Base-by-base conservation (phyloP, 2,329 filamentous ascomycete genomes). In the Phoma sp. region DNA sequence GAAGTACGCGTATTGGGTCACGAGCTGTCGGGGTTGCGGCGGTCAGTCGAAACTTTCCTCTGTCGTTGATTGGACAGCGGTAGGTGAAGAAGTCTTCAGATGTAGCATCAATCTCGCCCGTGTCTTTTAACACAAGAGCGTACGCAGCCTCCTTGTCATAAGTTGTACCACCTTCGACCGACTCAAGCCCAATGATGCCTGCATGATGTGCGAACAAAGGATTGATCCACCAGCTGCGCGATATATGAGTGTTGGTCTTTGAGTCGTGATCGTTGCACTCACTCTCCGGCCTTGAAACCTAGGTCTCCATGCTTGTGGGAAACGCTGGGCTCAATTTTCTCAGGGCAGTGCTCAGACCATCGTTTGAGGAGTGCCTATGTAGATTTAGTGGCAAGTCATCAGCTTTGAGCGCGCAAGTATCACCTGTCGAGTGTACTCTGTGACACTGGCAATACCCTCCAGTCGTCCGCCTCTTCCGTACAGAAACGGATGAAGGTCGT, bases 161-260 rank as follows among this genome's bases (percentile, higher is more conserved):
- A 7, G 76, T 76, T 25, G 80, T 77, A 3, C 79, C 75, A 13
- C 78, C 78, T 15, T 77, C 68, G 1, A 73, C 65, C n/a, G 73
- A 70, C 17, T 70, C 69, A 27, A 73, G 67, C 51, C 81, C 78
- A 53, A 82, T 80, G 41, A 82, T 81, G 37, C 80, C 80, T 41
- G 74, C 79, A 29, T 76, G 74, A 38, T 77, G 76, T 6, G 80
- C 80, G 55, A 81, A 81, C 13, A 81, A 64, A 22, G 76, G 60
- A 45, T 76, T 79, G 58, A 82, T 78, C 80, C 80, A 82, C 80
- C 80, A 82, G 25, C 79, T 81, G 19, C 21, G 32, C 8, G n/a
- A n/a, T 17, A 3, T 27, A 31, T 55, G 1, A 55, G 52, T 24
- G 5, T 25, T 9, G 3, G 10, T n/a, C 10, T 13, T 6, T 1